These are phyloP conservation scores for Perilla frutescens DNA, from an alignment of 257 asterid species.

Conservation along the genomic window DNA sequence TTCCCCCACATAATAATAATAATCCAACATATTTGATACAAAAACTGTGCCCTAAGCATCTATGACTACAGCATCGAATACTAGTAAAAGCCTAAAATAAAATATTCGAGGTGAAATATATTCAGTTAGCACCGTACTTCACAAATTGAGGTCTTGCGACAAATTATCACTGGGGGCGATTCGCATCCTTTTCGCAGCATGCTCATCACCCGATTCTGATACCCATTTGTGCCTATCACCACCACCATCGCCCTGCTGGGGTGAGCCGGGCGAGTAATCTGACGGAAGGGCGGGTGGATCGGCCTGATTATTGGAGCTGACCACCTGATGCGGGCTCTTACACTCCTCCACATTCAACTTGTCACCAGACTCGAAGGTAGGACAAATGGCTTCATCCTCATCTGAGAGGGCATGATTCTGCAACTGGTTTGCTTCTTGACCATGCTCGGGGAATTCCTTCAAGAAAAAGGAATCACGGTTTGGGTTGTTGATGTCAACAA, in stretches of 20 bases:
- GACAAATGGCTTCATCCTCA: neutral
- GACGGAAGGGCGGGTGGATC: neutral
- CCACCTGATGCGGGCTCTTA: conserved; percentile 3
- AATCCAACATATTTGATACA: conserved; percentile 11
- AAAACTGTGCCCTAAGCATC: neutral
- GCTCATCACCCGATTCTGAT: conserved; percentile 45
- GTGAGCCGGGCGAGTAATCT: neutral
- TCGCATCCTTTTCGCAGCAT: conserved; percentile 63
- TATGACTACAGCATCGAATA: neutral
- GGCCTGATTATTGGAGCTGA: conserved; percentile 4
- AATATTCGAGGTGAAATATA: neutral
- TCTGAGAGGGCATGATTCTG: conserved; percentile 19
- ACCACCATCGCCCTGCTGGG: conserved; percentile 13
- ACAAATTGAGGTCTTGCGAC: conserved; percentile 53
- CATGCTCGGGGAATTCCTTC: conserved; percentile 32
- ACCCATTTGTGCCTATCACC: conserved; percentile 25
- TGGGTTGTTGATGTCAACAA: conserved; percentile 31
- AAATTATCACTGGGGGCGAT: conserved; percentile 36
- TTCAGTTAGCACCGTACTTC: conserved; percentile 26
- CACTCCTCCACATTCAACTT: conserved; percentile 26
- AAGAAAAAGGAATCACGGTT: conserved; percentile 30
- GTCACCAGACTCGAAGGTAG: conserved; percentile 26
- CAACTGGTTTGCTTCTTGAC: conserved; percentile 30
- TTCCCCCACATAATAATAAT: neutral
- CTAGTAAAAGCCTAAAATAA: neutral